Conservation (phyloP, 2,329 filamentous ascomycete species). For the Zasmidium angulare region DNA sequence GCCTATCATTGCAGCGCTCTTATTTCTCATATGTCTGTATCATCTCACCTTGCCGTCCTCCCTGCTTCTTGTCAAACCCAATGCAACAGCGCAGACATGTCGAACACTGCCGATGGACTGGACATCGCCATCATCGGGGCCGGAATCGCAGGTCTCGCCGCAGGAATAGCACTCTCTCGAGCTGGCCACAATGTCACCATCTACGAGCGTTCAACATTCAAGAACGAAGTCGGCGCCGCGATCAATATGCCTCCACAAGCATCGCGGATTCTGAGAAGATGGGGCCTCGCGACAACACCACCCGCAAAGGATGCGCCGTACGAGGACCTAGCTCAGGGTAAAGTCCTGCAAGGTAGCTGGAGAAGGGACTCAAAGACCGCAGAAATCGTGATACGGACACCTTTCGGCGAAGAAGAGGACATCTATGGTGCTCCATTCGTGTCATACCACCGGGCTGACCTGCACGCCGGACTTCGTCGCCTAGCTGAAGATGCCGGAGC, state of each 20-base stretch:
- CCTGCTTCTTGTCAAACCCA: neutral
- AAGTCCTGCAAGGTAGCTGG: constrained; percentile 4
- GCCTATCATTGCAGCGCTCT: too few species aligned
- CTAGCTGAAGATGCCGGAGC: constrained; percentile 6
- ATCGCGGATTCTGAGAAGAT: constrained; percentile 1
- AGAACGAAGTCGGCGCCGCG: constrained; percentile 31
- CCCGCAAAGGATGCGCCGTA: neutral
- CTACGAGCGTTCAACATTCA: constrained; percentile 28
- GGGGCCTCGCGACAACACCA: constrained; percentile 3
- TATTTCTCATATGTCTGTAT: too few species aligned
- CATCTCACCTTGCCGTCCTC: neutral
- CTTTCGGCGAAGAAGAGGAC: constrained; percentile 5
- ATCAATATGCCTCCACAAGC: constrained; percentile 25
- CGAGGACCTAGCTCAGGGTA: constrained; percentile 1
- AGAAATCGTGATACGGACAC: constrained; percentile 1
- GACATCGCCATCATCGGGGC: constrained; percentile 25
- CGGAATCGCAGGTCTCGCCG: constrained; percentile 32
- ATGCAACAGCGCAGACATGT: neutral
- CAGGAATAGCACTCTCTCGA: constrained; percentile 28
- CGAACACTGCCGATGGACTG: neutral
- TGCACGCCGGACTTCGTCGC: constrained; percentile 6
- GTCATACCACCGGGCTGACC: constrained; percentile 12
- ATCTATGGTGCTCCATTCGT: constrained; percentile 8
- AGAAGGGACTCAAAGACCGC: constrained; percentile 6
- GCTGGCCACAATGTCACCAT: constrained; percentile 31